Conservation (phyloP, 257 asterid genomes). For the Penstemon barbatus region DNA sequence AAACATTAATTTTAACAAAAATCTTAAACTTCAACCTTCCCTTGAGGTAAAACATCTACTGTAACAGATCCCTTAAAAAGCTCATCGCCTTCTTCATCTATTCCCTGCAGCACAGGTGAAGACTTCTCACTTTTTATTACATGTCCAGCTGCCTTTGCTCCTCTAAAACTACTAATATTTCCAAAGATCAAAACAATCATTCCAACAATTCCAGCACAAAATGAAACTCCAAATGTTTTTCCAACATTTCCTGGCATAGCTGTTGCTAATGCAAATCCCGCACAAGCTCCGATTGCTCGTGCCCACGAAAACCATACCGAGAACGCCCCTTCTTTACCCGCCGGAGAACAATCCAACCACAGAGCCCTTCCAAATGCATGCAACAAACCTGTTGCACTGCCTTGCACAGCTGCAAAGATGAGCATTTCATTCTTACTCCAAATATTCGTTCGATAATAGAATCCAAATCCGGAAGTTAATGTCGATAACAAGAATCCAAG, state of each 20-base stretch:
- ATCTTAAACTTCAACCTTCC: constrained; percentile 37
- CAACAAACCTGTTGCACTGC: constrained; percentile 62
- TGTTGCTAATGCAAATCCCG: constrained; percentile 73
- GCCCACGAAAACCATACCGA: constrained; percentile 89
- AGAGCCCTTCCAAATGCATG: constrained; percentile 85
- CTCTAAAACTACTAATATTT: constrained; percentile 70
- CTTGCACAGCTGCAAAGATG: constrained; percentile 67
- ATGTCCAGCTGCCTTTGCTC: constrained; percentile 86
- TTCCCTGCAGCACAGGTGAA: constrained; percentile 46
- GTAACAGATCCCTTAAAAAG: constrained; percentile 34
- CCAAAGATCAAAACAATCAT: constrained; percentile 68
- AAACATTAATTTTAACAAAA: neutral
- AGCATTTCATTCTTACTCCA: constrained; percentile 60
- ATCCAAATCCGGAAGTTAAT: constrained; percentile 75
- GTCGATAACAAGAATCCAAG: constrained; percentile 66
- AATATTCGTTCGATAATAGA: constrained; percentile 46
- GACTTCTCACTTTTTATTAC: constrained; percentile 45
- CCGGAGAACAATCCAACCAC: constrained; percentile 78
- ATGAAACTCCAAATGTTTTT: constrained; percentile 61
- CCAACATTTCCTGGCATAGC: constrained; percentile 56
- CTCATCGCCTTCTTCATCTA: constrained; percentile 30
- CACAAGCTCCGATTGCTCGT: constrained; percentile 63
- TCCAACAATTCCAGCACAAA: constrained; percentile 58
- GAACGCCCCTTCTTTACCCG: constrained; percentile 86
- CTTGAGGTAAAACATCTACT: constrained; percentile 32